Percentiles rank a stretch among this genome's conserved stretches.
Conservation (phyloP, 1,284 basidiomycete genomes). For the Microbotryum silenes-acaulis region DNA sequence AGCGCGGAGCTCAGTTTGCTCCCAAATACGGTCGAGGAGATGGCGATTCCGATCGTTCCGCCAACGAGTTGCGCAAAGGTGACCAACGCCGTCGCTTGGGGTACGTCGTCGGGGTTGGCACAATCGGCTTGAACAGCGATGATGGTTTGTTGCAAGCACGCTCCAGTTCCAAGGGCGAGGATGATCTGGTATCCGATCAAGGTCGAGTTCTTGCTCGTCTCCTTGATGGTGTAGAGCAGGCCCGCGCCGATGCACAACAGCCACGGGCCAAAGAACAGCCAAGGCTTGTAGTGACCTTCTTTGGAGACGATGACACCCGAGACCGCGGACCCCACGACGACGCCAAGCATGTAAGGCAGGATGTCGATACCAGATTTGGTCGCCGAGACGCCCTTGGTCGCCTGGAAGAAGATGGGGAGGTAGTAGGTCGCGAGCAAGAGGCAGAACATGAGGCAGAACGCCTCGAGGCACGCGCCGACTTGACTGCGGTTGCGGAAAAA, state of each 20-base stretch:
- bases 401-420: slow-evolving; percentile 43
- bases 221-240: slow-evolving; percentile 45
- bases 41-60: slow-evolving; percentile 39
- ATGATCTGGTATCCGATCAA: slow-evolving; percentile 47
- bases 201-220: slow-evolving; percentile 38
- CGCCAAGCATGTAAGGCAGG: slow-evolving; percentile 43
- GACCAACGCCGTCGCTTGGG: slow-evolving; percentile 18
- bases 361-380: slow-evolving; percentile 47
- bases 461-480: slow-evolving; percentile 38
- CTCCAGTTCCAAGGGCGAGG: slow-evolving; percentile 36
- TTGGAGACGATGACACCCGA: slow-evolving; percentile 41
- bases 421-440: slow-evolving; percentile 41
- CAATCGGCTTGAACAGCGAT: slow-evolving; percentile 46
- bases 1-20: slow-evolving; percentile 36
- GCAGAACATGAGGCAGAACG: slow-evolving; percentile 44
- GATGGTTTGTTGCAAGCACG: slow-evolving; percentile 41
- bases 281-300: slow-evolving; percentile 43
- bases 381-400: slow-evolving; percentile 34
- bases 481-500: slow-evolving; percentile 41
- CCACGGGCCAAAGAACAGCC: slow-evolving; percentile 36
- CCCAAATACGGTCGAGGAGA: slow-evolving; percentile 43
- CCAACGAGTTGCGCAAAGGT: slow-evolving; percentile 38
- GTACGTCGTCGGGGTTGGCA: slow-evolving; percentile 32
- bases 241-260: slow-evolving; percentile 45
- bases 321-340: slow-evolving; percentile 42